phyloP scores from a whole-genome alignment of 768 basidiomycete genomes.

The Trametes meyenii region DNA sequence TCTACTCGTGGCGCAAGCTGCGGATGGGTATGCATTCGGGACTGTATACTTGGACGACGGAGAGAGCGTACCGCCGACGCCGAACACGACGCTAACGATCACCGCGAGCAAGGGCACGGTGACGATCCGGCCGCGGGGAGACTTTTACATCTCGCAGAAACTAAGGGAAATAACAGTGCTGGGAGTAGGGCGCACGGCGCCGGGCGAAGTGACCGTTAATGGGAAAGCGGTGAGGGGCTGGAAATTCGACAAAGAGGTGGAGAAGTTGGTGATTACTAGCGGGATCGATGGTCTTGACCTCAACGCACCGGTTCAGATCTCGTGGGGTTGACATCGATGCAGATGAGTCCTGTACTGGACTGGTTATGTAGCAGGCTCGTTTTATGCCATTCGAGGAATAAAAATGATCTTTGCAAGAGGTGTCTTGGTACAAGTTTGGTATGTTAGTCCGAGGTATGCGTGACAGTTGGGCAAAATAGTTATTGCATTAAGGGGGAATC shows the following conservation, averaged over 20 bases:
- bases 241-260: constrained; percentile 42
- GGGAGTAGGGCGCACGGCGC: constrained; percentile 43
- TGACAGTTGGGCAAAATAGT: too few relatives aligned
- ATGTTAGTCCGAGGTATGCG: too few relatives aligned
- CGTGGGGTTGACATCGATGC: constrained; percentile 33
- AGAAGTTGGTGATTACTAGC: constrained; percentile 46
- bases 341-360: too few relatives aligned
- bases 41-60: constrained; percentile 75
- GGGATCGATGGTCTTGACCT: constrained; percentile 42
- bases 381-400: too few relatives aligned
- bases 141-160: constrained; percentile 48
- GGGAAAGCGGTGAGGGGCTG: constrained; percentile 33
- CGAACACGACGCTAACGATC: constrained; percentile 53
- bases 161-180: constrained; percentile 60
- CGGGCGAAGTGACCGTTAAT: constrained; percentile 37
- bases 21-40: constrained; percentile 55
- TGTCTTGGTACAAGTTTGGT: too few relatives aligned
- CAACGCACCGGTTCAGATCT: constrained; percentile 40
- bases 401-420: too few relatives aligned
- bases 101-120: constrained; percentile 40
- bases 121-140: constrained; percentile 40
- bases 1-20: constrained; percentile 59
- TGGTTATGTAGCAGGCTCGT: too few relatives aligned
- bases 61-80: constrained; percentile 57
- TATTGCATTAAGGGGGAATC: constrained; percentile 82